phyloP scores from a whole-genome alignment of 192 early-diverging fungal species.

The Spinellus fusiger region DNA sequence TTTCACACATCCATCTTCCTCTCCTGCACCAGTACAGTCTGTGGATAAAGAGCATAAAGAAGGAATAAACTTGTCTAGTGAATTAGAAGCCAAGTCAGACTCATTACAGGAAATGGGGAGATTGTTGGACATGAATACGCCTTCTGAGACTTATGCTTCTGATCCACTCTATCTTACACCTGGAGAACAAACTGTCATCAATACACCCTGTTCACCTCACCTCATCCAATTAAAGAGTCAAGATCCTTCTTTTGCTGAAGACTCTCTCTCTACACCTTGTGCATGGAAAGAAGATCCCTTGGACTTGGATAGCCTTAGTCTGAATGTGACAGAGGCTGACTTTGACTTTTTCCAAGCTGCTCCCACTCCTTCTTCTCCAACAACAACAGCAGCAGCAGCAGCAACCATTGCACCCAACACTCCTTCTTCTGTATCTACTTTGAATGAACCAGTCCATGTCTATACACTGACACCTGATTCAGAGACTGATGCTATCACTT shows the following conservation, averaged over 20 bases:
- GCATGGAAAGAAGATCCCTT: constrained; percentile 16
- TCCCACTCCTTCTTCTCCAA: background rate
- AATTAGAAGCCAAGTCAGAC: background rate
- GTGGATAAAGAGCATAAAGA: no score
- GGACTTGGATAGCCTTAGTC: constrained; percentile 20
- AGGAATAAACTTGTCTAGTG: background rate
- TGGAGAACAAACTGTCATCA: background rate
- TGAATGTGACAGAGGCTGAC: constrained; percentile 28
- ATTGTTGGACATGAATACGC: no score
- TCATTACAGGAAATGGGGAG: no score
- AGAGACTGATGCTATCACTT: no score
- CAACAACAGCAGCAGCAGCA: background rate
- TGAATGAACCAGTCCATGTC: background rate
- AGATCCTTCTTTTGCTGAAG: no score
- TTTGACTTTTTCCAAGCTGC: constrained; percentile 25
- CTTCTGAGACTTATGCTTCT: no score
- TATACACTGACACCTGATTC: background rate
- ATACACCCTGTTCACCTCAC: background rate
- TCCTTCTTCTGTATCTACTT: background rate
- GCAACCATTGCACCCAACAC: background rate
- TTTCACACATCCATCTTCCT: background rate
- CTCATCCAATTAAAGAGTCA: no score
- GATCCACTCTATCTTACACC: no score
- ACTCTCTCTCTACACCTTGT: no score
- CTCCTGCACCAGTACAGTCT: background rate